Percentiles rank a stretch among this genome's conserved stretches.
phyloP scores from a whole-genome alignment of 331 rosid species.

The Malus hybrid region DNA sequence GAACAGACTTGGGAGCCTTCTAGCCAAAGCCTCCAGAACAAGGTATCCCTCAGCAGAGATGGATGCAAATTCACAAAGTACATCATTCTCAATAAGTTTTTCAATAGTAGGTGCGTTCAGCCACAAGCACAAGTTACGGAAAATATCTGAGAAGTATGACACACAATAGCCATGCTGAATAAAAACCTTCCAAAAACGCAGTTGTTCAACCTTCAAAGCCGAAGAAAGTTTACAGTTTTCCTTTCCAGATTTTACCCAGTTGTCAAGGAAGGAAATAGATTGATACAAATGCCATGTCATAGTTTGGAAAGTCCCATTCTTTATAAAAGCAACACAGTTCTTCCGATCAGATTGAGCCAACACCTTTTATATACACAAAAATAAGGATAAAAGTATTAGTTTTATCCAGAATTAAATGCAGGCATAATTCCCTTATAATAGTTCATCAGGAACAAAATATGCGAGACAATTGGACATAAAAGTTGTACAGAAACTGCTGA shows the following conservation, averaged over 20 bases:
- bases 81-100: conserved; percentile 41
- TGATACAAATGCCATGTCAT: conserved; percentile 75
- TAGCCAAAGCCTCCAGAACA: conserved; percentile 72
- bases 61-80: conserved; percentile 60
- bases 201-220: conserved; percentile 73
- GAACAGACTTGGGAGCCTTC: conserved; percentile 67
- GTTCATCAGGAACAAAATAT: background rate
- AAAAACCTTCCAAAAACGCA: conserved; percentile 90
- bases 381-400: conserved; percentile 2
- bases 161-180: conserved; percentile 77
- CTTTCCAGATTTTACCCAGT: conserved; percentile 66
- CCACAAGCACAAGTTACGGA: conserved; percentile 82
- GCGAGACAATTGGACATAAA: conserved; percentile 8
- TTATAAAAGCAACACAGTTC: conserved; percentile 53
- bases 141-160: conserved; percentile 61
- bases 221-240: conserved; percentile 68
- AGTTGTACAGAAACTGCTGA: conserved; percentile 18
- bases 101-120: conserved; percentile 62
- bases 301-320: conserved; percentile 58
- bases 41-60: conserved; percentile 74
- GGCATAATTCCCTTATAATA: background rate
- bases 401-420: conserved; percentile 11
- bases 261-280: conserved; percentile 54
- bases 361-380: conserved; percentile 45
- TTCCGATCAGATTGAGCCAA: conserved; percentile 55